Base-by-base conservation (phyloP, 306 rosid species). In the Lagenaria siceraria region DNA sequence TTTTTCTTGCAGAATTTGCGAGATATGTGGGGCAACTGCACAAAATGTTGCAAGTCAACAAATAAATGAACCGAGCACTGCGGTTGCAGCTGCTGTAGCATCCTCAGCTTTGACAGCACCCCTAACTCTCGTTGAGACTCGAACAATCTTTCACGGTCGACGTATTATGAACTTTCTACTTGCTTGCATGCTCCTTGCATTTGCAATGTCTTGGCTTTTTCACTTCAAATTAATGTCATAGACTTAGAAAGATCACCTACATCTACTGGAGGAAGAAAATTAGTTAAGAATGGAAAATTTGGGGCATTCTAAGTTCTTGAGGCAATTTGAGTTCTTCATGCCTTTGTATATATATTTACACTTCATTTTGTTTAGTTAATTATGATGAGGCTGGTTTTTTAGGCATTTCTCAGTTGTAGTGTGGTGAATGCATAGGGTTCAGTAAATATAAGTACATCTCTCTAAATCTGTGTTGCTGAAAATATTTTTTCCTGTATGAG, bases 201-300 rank as follows among this genome's bases (percentile, higher is more conserved):
- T 84, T 55, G 83, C 85, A 64, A 78, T 85, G 76, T 87, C 88
- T 17, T 87, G 88, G 90, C 88, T 82, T 58, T 87, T 87, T 53
- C 86, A 87, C 85, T 87, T 84, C 83, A 84, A 84, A 75, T 73
- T 80, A 77, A 66, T 87, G 68, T 46, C 79, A 22, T 77, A 77
- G 43, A 29, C 12, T 43, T 17, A 31, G 54, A 56, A 70, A 69
- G 33, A 36, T 31, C 13, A 8, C 46, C 1, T 12, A 7, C 21
- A 25, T 3, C 40, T 14, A 27, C n/a, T 25, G 38, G n/a, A 62
- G 69, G 70, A 33, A 35, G 46, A 63, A 31, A 63, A 33, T 63
- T 35, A 63, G 2, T 61, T n/a, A 27, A 63, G 70, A 63, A 33
- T 13, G 43, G 8, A 36, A 9, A 69, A 24, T 43, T 2, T 43